Evolutionary conservation across 2,329 filamentous ascomycete species (phyloP).

Genomic region (Colletotrichum musicola): DNA sequence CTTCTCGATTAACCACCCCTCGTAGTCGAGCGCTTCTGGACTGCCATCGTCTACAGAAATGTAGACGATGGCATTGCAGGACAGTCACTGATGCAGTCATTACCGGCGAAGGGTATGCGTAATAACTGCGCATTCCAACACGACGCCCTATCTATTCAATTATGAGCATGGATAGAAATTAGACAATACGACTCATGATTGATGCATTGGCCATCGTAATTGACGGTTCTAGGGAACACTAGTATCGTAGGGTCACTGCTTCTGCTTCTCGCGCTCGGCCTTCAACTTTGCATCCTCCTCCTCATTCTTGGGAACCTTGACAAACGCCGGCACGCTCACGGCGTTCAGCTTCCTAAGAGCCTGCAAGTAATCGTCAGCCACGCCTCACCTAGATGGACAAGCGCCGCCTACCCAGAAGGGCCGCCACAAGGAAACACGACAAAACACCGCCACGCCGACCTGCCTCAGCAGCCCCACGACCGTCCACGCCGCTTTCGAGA

Average conservation of each 20-base stretch:
- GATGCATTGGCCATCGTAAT: background rate
- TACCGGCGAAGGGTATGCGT: no score
- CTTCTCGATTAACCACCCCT: no score
- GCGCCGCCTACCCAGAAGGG: conserved; percentile 38
- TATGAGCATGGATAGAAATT: no score
- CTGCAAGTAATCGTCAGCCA: conserved; percentile 39
- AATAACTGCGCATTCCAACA: no score
- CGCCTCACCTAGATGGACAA: background rate
- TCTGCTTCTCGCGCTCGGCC: conserved; percentile 44
- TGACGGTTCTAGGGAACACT: background rate
- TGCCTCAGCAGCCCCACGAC: conserved; percentile 5
- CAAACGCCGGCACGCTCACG: conserved; percentile 48
- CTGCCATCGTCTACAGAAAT: no score
- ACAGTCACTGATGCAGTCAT: no score
- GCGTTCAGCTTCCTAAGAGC: conserved; percentile 53
- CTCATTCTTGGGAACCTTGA: conserved; percentile 51
- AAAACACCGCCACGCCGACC: conserved; percentile 26
- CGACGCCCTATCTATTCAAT: no score
- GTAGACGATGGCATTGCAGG: no score
- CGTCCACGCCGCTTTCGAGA: background rate
- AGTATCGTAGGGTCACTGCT: background rate
- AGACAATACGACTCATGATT: background rate
- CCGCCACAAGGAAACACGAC: conserved; percentile 42
- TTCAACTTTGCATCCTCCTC: conserved; percentile 51
- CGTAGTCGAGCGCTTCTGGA: no score